These are phyloP conservation scores for Cyclotella cryptica DNA, from an alignment of 108 stramenopile genomes.

Conservation along the genomic window DNA sequence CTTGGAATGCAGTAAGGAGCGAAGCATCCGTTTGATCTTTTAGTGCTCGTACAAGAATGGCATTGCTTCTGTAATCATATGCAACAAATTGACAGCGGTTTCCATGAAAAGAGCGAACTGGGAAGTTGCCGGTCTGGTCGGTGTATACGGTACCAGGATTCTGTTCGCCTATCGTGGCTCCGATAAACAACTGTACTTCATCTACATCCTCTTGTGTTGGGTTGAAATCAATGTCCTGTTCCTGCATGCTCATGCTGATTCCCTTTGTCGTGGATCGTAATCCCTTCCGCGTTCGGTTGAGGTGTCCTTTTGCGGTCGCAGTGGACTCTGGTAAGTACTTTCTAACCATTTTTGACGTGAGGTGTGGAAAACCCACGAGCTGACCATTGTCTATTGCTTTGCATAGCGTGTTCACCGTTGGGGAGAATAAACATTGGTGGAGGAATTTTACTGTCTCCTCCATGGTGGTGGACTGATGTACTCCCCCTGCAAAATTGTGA, in stretches of 20 bases:
- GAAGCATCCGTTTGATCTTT: too few relatives aligned
- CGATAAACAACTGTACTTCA: background rate
- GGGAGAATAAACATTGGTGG: constrained; percentile 11
- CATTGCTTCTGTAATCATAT: constrained; percentile 6
- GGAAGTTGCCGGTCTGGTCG: background rate
- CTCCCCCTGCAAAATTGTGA: background rate
- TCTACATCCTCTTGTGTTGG: background rate
- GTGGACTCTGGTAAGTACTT: background rate
- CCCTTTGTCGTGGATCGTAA: background rate
- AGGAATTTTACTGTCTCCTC: constrained; percentile 2
- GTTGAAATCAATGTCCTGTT: background rate
- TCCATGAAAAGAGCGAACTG: background rate
- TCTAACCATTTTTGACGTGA: background rate
- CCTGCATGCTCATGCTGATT: too few relatives aligned
- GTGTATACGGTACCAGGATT: background rate
- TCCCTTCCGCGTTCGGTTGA: background rate
- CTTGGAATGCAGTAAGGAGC: constrained; percentile 1
- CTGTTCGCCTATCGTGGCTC: background rate
- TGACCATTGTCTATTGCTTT: constrained; percentile 2
- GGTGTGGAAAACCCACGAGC: background rate
- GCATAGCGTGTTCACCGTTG: background rate
- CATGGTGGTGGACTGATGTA: background rate
- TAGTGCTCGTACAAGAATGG: background rate
- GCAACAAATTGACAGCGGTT: background rate
- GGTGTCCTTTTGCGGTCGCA: constrained; percentile 15